phyloP scores from a whole-genome alignment of 2,329 filamentous ascomycete species.

The Colletotrichum lini region DNA sequence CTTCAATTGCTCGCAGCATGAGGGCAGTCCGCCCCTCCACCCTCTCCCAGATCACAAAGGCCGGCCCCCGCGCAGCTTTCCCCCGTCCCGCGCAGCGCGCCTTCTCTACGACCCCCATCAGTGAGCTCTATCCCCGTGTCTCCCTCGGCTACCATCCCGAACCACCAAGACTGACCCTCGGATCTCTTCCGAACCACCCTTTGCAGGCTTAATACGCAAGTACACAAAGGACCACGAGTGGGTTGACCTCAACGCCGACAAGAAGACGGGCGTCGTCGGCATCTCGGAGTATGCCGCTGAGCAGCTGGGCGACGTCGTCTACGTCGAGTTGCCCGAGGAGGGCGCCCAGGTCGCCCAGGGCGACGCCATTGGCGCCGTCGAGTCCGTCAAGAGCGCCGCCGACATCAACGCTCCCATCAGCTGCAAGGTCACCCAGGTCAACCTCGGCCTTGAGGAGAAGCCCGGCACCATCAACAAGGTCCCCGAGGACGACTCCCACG shows the following conservation, averaged over 20 bases:
- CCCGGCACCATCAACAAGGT: slow-evolving; percentile 90
- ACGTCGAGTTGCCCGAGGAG: slow-evolving; percentile 88
- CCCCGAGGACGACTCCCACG: slow-evolving; percentile 82
- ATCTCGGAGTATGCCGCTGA: slow-evolving; percentile 94
- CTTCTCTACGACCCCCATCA: slow-evolving; percentile 58
- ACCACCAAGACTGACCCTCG: slow-evolving; percentile 27
- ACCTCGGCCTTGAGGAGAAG: slow-evolving; percentile 84
- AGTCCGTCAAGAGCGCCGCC: slow-evolving; percentile 98
- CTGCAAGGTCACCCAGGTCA: slow-evolving; percentile 83
- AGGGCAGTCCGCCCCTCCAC: slow-evolving; percentile 64
- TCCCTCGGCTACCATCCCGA: slow-evolving; percentile 19
- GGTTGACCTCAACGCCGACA: slow-evolving; percentile 89
- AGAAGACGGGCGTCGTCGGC: slow-evolving; percentile 84
- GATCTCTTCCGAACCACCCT: slow-evolving; percentile 18
- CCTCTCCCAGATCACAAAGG: slow-evolving; percentile 57
- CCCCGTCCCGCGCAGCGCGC: slow-evolving; percentile 59
- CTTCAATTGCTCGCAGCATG: slow-evolving; percentile 72
- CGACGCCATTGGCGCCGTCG: slow-evolving; percentile 92
- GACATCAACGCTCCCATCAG: slow-evolving; percentile 93
- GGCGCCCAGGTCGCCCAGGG: slow-evolving; percentile 79
- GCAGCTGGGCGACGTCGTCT: slow-evolving; percentile 95
- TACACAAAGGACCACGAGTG: slow-evolving; percentile 99
- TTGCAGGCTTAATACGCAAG: slow-evolving; percentile 76
- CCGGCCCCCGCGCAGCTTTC: slow-evolving; percentile 52
- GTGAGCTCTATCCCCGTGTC: slow-evolving; percentile 47